Evolutionary conservation across 805 yeast species (phyloP), one percentile per base, ranked within the genome.

Genomic region (Middelhovenomyces tepae): DNA sequence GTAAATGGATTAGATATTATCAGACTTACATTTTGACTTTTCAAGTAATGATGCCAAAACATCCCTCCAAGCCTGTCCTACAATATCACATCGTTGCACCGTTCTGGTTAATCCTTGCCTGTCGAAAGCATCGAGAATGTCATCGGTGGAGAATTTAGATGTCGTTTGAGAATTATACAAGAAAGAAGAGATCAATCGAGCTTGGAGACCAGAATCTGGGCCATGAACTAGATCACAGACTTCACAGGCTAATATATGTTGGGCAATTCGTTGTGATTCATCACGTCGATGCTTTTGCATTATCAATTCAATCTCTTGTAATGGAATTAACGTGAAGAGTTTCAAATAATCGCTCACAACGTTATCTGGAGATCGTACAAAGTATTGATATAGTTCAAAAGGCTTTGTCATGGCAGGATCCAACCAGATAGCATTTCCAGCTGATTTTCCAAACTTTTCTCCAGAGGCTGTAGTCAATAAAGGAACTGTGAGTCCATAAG

Each of bases 351-450:
- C 71, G 22, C 60, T 70, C 3, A 87, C 77, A 42, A 80, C 87
- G 11, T 69, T 77, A 57, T 87, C 97, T 0, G 81, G 75, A 0
- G 79, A 65, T 43, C 82, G 81, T 48, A 80, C 72, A 56, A 91
- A 81, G 51, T 78, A 82, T 47, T 91, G 97, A 53, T 80, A 91
- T 43, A 91, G 57, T 29, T 82, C 80, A 56, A 72, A 91, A 0
- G 94, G 76, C 10, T 82, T 67, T 1, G 95, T 89, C 38, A 81
- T 57, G n/a, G 62, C 55, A 5, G 73, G 65, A 48, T 80, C 87
- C 34, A 91, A 75, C 59, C 91, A 91, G 2, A 91, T 73, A 0
- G 98, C 97, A 62, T 91, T 91, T 0, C 97, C 97, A 2, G 95
- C 95, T 36, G 94, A 81, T 51, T 91, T 91, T 19, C 98, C 98